A percentile compares a stretch with the other conserved stretches of the same genome.
Evolutionary conservation across 768 basidiomycete genomes (phyloP).

Genomic region (Chalciporus piperatus): DNA sequence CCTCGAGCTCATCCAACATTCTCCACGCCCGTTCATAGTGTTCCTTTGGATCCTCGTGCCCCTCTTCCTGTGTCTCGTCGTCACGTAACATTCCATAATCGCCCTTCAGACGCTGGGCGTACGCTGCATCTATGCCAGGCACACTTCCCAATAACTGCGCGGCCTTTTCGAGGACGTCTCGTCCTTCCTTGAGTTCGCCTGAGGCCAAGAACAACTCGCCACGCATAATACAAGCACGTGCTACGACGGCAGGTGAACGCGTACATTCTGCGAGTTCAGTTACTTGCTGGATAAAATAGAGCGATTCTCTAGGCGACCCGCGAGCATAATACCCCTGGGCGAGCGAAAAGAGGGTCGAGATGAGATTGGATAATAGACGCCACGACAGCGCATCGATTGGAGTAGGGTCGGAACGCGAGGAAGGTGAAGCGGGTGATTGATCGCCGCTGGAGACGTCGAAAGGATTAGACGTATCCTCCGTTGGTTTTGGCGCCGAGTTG

Average conservation of each 20-base stretch:
- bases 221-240: constrained; percentile 62
- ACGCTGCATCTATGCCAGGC: constrained; percentile 55
- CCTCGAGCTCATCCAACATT: constrained; percentile 63
- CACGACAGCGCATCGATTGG: constrained; percentile 64
- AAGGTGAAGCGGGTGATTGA: constrained; percentile 17
- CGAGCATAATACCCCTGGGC: constrained; percentile 62
- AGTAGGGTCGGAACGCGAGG: constrained; percentile 12
- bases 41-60: constrained; percentile 45
- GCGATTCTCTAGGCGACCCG: constrained; percentile 82
- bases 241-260: constrained; percentile 60
- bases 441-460: constrained; percentile 47
- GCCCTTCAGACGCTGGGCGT: constrained; percentile 54
- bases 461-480: constrained; percentile 47
- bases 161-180: constrained; percentile 50
- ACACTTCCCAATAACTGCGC: constrained; percentile 44
- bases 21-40: constrained; percentile 55
- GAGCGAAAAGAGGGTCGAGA: constrained; percentile 64
- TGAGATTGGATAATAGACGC: constrained; percentile 70
- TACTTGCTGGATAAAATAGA: constrained; percentile 80
- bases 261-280: constrained; percentile 67
- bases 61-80: constrained; percentile 33
- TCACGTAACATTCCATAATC: constrained; percentile 38
- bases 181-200: constrained; percentile 56
- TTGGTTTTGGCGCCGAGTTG: constrained; percentile 20
- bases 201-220: constrained; percentile 71